These are phyloP conservation scores for Hyaloscypha hepaticicola DNA, from an alignment of 495 filamentous ascomycete genomes.

Conservation along the genomic window DNA sequence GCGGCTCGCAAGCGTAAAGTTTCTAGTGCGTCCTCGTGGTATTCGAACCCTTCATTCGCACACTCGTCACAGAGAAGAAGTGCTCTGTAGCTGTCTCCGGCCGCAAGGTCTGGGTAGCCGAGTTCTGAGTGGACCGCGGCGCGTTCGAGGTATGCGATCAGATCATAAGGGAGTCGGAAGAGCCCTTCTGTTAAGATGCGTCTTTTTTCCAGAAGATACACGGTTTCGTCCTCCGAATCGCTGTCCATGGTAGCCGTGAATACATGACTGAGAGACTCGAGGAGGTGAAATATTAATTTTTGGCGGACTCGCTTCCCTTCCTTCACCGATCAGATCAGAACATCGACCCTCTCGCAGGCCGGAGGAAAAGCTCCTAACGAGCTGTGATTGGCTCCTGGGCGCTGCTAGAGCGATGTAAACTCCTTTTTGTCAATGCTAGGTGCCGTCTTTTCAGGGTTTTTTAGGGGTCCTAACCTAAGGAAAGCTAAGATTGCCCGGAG, in stretches of 20 bases:
- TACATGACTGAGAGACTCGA: conserved; percentile 12
- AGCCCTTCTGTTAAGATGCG: conserved; percentile 49
- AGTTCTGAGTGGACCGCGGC: conserved; percentile 69
- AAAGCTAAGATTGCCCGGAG: not conserved
- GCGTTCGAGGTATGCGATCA: conserved; percentile 72
- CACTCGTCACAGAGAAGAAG: conserved; percentile 83
- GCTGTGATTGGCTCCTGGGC: conserved; percentile 10
- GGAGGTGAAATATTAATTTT: conserved; percentile 2
- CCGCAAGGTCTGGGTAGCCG: conserved; percentile 85
- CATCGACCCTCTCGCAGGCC: not conserved
- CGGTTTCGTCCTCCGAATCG: conserved; percentile 26
- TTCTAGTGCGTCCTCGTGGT: conserved; percentile 55
- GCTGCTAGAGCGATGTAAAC: not conserved
- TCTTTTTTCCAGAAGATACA: conserved; percentile 43
- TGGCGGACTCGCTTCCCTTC: not conserved
- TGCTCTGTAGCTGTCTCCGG: conserved; percentile 87
- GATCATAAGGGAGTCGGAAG: conserved; percentile 64
- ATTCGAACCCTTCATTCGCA: conserved; percentile 64
- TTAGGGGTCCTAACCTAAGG: not conserved
- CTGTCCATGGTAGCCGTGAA: conserved; percentile 19
- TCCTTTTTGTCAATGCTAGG: not conserved
- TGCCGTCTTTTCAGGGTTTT: not conserved
- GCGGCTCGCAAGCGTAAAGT: conserved; percentile 35
- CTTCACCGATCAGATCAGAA: conserved; percentile 7
- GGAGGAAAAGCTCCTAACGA: conserved; percentile 13